Evolutionary conservation across 2,329 filamentous ascomycete genomes (phyloP).

Genomic region (Coniella lustricola): DNA sequence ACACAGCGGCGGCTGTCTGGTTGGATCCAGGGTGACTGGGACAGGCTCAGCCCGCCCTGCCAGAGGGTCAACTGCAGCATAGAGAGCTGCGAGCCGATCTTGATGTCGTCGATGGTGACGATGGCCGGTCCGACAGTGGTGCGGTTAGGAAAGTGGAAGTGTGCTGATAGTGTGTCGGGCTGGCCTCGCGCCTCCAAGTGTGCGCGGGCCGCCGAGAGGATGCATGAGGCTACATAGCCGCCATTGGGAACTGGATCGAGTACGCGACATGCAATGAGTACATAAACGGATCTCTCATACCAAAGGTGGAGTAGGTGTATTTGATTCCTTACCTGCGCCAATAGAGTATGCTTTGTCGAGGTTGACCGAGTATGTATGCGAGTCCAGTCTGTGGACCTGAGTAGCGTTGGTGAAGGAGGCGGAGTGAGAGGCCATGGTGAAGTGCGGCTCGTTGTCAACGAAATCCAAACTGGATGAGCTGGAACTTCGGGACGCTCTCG

Average conservation of each 20-base stretch:
- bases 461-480: too few species aligned
- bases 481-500: too few species aligned
- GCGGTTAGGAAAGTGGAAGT: slow-evolving; percentile 36
- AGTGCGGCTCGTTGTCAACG: too few species aligned
- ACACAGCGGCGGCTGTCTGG: slow-evolving; percentile 25
- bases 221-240: slow-evolving; percentile 36
- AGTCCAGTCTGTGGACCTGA: slow-evolving; percentile 17
- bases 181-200: slow-evolving; percentile 30
- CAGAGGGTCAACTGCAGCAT: slow-evolving; percentile 36
- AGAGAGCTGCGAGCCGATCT: slow-evolving; percentile 34
- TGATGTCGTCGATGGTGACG: slow-evolving; percentile 34
- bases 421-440: neutral
- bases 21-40: slow-evolving; percentile 29
- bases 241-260: slow-evolving; percentile 34
- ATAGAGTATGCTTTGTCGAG: slow-evolving; percentile 21
- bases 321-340: slow-evolving; percentile 21
- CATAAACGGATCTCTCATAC: too few species aligned
- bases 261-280: too few species aligned
- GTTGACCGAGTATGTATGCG: slow-evolving; percentile 20
- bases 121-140: slow-evolving; percentile 31
- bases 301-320: too few species aligned
- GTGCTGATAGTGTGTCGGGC: slow-evolving; percentile 31
- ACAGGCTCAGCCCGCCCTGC: slow-evolving; percentile 28
- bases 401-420: slow-evolving; percentile 19
- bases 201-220: slow-evolving; percentile 29